Conservation (phyloP, 139 green algal species). For the Zygnema cylindricum region DNA sequence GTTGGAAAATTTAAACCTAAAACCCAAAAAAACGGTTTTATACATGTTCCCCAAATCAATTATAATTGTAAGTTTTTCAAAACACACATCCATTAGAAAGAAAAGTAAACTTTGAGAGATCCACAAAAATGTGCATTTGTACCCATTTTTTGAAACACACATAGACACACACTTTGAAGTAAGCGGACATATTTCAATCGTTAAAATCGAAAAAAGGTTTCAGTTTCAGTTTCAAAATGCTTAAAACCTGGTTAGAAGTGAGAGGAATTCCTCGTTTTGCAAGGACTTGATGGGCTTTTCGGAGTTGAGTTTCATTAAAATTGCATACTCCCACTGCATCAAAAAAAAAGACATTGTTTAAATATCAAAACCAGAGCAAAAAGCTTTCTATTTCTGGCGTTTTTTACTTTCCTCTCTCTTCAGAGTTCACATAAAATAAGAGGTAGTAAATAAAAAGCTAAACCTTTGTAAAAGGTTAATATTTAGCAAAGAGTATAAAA, state of each 20-base stretch:
- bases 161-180: not conserved
- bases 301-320: constrained; percentile 75
- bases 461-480: too few species aligned
- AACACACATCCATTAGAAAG: not conserved
- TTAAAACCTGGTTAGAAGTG: constrained; percentile 52
- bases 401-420: too few species aligned
- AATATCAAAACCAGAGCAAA: too few species aligned
- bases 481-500: too few species aligned
- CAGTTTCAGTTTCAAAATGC: not conserved
- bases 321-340: constrained; percentile 82
- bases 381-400: too few species aligned
- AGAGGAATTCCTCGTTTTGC: constrained; percentile 72
- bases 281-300: constrained; percentile 72
- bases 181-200: not conserved
- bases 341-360: too few species aligned
- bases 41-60: not conserved
- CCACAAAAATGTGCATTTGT: not conserved
- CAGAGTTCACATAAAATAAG: too few species aligned
- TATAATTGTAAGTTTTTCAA: not conserved
- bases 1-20: too few species aligned
- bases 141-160: not conserved
- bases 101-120: not conserved
- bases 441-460: too few species aligned
- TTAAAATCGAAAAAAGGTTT: not conserved
- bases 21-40: too few species aligned